Conservation (phyloP, 768 basidiomycete genomes). For the Trametes villosa region DNA sequence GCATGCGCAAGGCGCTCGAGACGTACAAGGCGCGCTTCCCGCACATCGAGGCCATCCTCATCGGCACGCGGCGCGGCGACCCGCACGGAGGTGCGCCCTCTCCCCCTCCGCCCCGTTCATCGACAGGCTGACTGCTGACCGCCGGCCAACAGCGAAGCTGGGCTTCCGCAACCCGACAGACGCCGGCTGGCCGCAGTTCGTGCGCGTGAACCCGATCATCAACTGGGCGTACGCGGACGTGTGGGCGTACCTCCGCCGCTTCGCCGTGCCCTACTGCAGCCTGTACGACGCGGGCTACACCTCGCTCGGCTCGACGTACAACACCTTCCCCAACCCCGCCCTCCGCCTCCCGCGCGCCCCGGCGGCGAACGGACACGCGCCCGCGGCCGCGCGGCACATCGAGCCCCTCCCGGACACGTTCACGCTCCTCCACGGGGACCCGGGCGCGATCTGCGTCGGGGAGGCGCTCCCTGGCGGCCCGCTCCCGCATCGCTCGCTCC, state of each 20-base stretch:
- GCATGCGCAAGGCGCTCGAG: slow-evolving; percentile 82
- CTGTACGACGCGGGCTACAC: slow-evolving; percentile 98
- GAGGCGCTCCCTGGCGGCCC: slow-evolving; percentile 14
- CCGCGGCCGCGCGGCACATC: background rate
- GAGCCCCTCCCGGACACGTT: slow-evolving; percentile 24
- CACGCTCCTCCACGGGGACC: slow-evolving; percentile 26
- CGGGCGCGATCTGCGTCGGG: slow-evolving; percentile 14
- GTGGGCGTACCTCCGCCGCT: slow-evolving; percentile 82
- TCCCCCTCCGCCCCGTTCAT: background rate
- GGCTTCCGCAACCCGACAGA: slow-evolving; percentile 82
- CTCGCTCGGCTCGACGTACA: slow-evolving; percentile 94
- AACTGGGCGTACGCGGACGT: slow-evolving; percentile 92
- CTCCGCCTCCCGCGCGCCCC: slow-evolving; percentile 47
- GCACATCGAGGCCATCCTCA: slow-evolving; percentile 78
- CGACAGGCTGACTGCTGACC: background rate
- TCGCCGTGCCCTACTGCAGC: slow-evolving; percentile 83
- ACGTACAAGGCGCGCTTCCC: slow-evolving; percentile 70
- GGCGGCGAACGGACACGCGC: background rate
- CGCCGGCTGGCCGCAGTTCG: slow-evolving; percentile 84
- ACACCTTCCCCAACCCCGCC: slow-evolving; percentile 92
- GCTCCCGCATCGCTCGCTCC: slow-evolving; percentile 21
- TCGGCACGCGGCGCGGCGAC: slow-evolving; percentile 89
- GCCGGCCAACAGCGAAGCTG: slow-evolving; percentile 55
- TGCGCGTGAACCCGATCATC: slow-evolving; percentile 95
- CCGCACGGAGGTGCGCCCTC: slow-evolving; percentile 89